These are phyloP conservation scores for Chlorella vulgaris DNA, from an alignment of 139 green algal species.

Conservation along the genomic window DNA sequence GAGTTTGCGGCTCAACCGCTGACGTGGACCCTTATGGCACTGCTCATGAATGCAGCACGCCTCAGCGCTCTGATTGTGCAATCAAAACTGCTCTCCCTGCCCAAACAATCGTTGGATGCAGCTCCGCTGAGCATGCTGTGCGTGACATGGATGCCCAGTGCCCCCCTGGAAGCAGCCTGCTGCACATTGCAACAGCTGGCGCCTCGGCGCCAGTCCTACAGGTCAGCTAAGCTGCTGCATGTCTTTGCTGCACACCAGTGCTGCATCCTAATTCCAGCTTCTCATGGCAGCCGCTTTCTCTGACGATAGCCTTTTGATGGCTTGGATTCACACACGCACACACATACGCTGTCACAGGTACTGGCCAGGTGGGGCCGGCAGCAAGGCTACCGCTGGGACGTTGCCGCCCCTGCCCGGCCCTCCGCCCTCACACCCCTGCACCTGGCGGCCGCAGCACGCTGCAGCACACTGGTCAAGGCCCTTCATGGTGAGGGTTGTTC, in stretches of 20 bases:
- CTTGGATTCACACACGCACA: too few relatives aligned
- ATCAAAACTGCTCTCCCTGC: not conserved
- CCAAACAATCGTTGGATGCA: not conserved
- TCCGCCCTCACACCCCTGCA: constrained; percentile 24
- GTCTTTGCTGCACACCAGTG: too few relatives aligned
- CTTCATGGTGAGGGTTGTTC: constrained; percentile 11
- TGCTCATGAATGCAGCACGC: not conserved
- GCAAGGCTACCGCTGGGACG: not conserved
- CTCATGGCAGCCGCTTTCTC: too few relatives aligned
- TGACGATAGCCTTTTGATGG: too few relatives aligned
- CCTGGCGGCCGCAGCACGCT: constrained; percentile 6
- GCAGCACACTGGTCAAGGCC: not conserved
- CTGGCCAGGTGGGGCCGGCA: not conserved
- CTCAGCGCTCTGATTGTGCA: not conserved
- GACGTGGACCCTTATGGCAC: not conserved
- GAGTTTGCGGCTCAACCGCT: not conserved
- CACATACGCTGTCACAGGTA: not conserved
- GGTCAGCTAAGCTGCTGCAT: too few relatives aligned
- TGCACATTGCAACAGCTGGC: constrained; percentile 2
- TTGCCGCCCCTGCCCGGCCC: not conserved
- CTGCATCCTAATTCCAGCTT: too few relatives aligned
- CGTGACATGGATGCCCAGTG: not conserved
- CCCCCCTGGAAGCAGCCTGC: not conserved
- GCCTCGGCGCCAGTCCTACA: not conserved
- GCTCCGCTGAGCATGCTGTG: constrained; percentile 13